Evolutionary conservation across 495 filamentous ascomycete species (phyloP), one percentile per base, ranked within the genome.

Genomic region (Penicillium crystallinum): DNA sequence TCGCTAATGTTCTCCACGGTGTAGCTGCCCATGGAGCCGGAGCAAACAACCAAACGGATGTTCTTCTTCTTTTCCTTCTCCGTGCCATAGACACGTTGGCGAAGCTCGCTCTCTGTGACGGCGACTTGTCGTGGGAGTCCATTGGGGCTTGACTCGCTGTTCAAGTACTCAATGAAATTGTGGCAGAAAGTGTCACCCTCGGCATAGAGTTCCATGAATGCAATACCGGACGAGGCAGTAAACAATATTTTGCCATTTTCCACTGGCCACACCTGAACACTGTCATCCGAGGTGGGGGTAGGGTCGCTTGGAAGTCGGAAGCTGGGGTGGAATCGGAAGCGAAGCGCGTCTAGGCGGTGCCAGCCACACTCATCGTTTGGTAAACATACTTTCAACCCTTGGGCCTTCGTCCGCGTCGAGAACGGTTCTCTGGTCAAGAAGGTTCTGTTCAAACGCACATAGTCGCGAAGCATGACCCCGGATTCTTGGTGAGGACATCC

Each of bases 291-390:
- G 61, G 77, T 78, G 12, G 77, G 57, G n/a, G 77, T 65, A 3
- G 79, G 67, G 61, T 98, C 93, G 46, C 82, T 85, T 9, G 91
- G 89, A 36, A 93, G 77, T 15, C 83, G 77, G 71, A 98, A 97
- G 68, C 89, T 92, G 0, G 93, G 92, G 61, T 98, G 93, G 51
- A 82, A 88, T 30, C 90, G 85, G 69, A 97, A 93, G 23, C 89
- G 86, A 34, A 98, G 74, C 36, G 83, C 82, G 69, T 97, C 93
- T 3, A 97, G 77, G 23, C 90, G 79, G 63, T 97, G 91, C 91
- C 91, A 97, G 25, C 72, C 68, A 64, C 90, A 95, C 68, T 95
- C 90, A 57, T 95, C 88, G 23, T 84, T 80, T 12, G 80, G 81
- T 42, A 84, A 62, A 46, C 88, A 85, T 0, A 87, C 72, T 10